Percentiles rank a stretch among this genome's conserved stretches.
Evolutionary conservation across 805 yeast genomes (phyloP).

Genomic region (Saccharomyces paradoxus): DNA sequence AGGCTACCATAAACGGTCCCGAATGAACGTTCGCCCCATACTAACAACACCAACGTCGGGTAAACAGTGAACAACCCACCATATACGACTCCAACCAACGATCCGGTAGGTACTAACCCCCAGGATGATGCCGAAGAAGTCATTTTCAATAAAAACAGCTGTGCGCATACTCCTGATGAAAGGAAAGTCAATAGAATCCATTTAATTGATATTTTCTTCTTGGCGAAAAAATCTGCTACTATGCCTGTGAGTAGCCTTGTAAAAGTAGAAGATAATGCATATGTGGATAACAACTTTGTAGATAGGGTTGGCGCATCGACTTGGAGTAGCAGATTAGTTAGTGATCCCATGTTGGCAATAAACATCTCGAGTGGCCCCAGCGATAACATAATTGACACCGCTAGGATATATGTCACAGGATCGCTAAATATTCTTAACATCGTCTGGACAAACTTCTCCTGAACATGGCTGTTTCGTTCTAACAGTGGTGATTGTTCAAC

Average conservation of each 20-base stretch:
- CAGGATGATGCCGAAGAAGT: conserved; percentile 20
- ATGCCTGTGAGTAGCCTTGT: conserved; percentile 63
- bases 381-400: conserved; percentile 53
- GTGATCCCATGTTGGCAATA: conserved; percentile 73
- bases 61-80: conserved; percentile 81
- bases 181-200: conserved; percentile 30
- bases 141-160: conserved; percentile 23
- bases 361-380: conserved; percentile 83
- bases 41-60: conserved; percentile 74
- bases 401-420: conserved; percentile 54
- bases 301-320: conserved; percentile 13
- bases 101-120: conserved; percentile 26
- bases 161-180: conserved; percentile 32
- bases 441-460: conserved; percentile 17
- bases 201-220: conserved; percentile 22
- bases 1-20: conserved; percentile 92
- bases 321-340: conserved; percentile 35
- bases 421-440: conserved; percentile 36
- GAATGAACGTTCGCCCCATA: conserved; percentile 82
- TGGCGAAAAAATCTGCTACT: conserved; percentile 51
- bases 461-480: conserved; percentile 21
- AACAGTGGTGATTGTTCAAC: conserved; percentile 17
- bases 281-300: conserved; percentile 45
- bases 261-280: conserved; percentile 61
- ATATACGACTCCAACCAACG: conserved; percentile 59